A percentile compares a stretch with the other conserved stretches of the same genome.
These are phyloP conservation scores for Leonotis leonurus DNA, from an alignment of 257 asterid species.

Conservation along the genomic window DNA sequence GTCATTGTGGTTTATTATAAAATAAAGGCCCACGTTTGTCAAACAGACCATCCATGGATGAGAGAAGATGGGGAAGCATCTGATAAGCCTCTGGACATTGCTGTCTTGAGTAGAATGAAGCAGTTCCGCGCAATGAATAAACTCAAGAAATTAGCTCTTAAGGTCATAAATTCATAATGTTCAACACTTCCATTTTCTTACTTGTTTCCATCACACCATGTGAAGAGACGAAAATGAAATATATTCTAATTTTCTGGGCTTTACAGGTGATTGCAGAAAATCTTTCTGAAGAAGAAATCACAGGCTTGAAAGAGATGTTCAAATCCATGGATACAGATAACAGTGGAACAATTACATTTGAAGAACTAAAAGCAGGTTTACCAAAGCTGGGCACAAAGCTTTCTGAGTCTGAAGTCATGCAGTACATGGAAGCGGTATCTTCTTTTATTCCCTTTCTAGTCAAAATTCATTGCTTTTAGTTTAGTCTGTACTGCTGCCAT, in stretches of 20 bases:
- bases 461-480: background rate
- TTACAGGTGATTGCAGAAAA: conserved; percentile 84
- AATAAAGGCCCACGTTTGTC: background rate
- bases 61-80: conserved; percentile 96
- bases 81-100: conserved; percentile 82
- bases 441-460: conserved; percentile 8
- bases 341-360: conserved; percentile 84
- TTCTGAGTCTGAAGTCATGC: conserved; percentile 87
- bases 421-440: conserved; percentile 88
- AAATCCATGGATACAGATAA: conserved; percentile 91
- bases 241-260: background rate
- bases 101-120: conserved; percentile 84
- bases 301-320: conserved; percentile 95
- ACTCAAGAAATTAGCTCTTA: conserved; percentile 92
- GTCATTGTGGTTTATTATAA: background rate
- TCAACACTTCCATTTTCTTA: background rate
- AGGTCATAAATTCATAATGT: conserved; percentile 42
- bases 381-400: conserved; percentile 91
- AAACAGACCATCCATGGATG: conserved; percentile 92
- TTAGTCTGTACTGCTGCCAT: background rate
- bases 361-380: conserved; percentile 88
- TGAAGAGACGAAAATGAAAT: background rate
- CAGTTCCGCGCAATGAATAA: conserved; percentile 97
- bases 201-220: background rate
- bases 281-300: conserved; percentile 93